Conservation (phyloP, 2,329 filamentous ascomycete species). For the Acrocalymma vagum region DNA sequence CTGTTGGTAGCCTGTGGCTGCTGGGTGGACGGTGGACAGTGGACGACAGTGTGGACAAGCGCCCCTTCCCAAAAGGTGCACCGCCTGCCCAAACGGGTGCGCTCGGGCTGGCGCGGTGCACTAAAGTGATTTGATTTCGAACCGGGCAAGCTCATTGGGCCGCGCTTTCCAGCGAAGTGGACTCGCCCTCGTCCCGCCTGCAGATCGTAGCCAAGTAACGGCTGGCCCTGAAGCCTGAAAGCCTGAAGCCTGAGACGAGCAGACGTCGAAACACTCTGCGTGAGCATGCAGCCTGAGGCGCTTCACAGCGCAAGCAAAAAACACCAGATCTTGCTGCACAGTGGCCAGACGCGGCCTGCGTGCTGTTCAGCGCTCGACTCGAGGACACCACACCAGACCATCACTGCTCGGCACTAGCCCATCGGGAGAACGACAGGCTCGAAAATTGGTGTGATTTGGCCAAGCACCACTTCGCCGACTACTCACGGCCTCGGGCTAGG, state of each 20-base stretch:
- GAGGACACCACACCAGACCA: too few species aligned
- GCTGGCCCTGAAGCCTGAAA: constrained; percentile 8
- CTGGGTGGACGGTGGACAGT: too few species aligned
- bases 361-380: neutral
- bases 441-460: constrained; percentile 33
- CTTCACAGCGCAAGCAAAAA: too few species aligned
- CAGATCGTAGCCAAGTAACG: constrained; percentile 29
- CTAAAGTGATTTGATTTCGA: constrained; percentile 31
- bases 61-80: constrained; percentile 28
- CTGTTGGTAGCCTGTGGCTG: too few species aligned
- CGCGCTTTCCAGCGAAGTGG: constrained; percentile 22
- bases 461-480: constrained; percentile 47
- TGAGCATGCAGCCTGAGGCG: constrained; percentile 16
- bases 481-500: constrained; percentile 34
- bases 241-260: neutral
- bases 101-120: constrained; percentile 9
- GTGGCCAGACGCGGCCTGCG: neutral
- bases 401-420: constrained; percentile 19
- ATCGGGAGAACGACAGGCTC: constrained; percentile 32
- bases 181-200: constrained; percentile 27
- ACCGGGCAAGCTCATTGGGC: constrained; percentile 19
- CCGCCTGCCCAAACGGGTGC: constrained; percentile 17
- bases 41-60: too few species aligned
- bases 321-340: too few species aligned
- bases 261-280: constrained; percentile 2